Percentiles rank a stretch among this genome's conserved stretches.
Evolutionary conservation across 495 filamentous ascomycete genomes (phyloP).

Genomic region (Xylaria sp.): DNA sequence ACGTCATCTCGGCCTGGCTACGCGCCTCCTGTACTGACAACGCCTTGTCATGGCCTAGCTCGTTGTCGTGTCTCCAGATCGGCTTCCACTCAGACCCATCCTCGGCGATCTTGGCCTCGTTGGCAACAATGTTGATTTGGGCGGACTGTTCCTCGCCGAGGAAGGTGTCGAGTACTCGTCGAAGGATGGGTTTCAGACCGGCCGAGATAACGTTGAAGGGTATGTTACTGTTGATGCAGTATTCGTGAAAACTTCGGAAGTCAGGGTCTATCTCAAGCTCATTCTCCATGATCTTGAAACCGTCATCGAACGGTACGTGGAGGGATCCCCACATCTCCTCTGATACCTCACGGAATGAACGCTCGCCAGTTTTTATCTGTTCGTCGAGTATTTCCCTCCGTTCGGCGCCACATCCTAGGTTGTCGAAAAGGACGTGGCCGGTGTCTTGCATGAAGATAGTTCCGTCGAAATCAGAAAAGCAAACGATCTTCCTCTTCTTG

Average conservation of each 20-base stretch:
- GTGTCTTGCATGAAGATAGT: conserved; percentile 84
- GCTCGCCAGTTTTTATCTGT: conserved; percentile 71
- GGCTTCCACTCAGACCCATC: conserved; percentile 72
- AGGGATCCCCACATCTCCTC: conserved; percentile 81
- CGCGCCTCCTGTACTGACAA: conserved; percentile 68
- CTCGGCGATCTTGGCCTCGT: conserved; percentile 64
- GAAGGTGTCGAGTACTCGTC: conserved; percentile 68
- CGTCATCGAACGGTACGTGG: conserved; percentile 74
- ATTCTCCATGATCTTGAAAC: conserved; percentile 72
- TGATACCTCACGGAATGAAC: conserved; percentile 75
- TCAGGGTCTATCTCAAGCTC: conserved; percentile 69
- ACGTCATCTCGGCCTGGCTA: conserved; percentile 56
- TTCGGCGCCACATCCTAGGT: conserved; percentile 66
- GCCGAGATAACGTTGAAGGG: conserved; percentile 79
- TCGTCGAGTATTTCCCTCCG: conserved; percentile 66
- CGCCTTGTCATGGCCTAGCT: conserved; percentile 76
- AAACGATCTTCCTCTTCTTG: conserved; percentile 59
- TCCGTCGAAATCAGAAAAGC: conserved; percentile 76
- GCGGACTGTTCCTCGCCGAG: conserved; percentile 62
- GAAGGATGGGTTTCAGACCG: conserved; percentile 70
- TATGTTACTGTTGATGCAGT: conserved; percentile 68
- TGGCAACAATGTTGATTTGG: conserved; percentile 74
- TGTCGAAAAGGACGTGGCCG: conserved; percentile 75
- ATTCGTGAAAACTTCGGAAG: conserved; percentile 71
- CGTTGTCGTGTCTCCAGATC: conserved; percentile 71